A percentile compares a stretch with the other conserved stretches of the same genome.
phyloP scores from a whole-genome alignment of 2,329 filamentous ascomycete genomes.

The Penicillium sumatraense region DNA sequence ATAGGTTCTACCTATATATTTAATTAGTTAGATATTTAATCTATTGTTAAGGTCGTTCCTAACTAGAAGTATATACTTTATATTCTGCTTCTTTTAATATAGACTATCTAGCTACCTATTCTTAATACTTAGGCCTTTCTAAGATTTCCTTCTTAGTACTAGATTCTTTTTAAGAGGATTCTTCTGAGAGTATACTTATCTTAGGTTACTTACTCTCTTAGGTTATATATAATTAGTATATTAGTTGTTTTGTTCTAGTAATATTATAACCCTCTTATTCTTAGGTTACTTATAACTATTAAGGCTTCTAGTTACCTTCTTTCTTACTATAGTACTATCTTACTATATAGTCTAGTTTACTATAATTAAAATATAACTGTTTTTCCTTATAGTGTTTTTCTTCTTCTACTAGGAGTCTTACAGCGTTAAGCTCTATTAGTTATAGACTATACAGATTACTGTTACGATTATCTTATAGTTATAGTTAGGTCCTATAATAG shows the following conservation, averaged over 20 bases:
- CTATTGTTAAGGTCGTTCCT: too few relatives aligned
- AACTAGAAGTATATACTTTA: neutral
- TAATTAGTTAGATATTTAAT: too few relatives aligned
- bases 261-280: neutral
- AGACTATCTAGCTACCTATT: too few relatives aligned
- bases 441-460: slow-evolving; percentile 4
- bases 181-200: neutral
- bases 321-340: neutral
- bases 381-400: neutral
- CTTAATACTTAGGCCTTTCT: neutral
- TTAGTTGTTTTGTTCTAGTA: neutral
- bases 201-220: neutral
- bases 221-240: neutral
- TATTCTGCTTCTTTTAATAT: neutral
- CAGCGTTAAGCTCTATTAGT: too few relatives aligned
- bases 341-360: slow-evolving; percentile 2
- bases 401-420: neutral
- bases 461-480: neutral
- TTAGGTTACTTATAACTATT: neutral
- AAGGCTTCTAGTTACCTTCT: neutral
- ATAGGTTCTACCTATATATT: too few relatives aligned
- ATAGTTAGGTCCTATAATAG: neutral
- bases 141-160: neutral
- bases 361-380: slow-evolving; percentile 3
- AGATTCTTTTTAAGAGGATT: neutral